Evolutionary conservation across 2,329 filamentous ascomycete genomes (phyloP).

Genomic region (Diaporthe ilicicola): DNA sequence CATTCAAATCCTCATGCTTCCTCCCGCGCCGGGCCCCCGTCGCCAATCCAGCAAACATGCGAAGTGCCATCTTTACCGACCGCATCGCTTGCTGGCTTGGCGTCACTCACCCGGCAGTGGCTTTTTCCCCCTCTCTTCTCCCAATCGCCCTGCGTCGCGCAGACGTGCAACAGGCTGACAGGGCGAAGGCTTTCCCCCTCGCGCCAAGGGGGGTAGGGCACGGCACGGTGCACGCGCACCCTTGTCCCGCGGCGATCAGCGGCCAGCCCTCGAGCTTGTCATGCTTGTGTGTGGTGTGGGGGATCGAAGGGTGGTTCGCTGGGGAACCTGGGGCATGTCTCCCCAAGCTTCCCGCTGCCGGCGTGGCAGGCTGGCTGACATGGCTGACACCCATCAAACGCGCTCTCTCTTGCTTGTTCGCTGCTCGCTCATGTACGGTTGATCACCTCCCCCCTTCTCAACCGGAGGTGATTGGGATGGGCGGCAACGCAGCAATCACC

Average conservation of each 20-base stretch:
- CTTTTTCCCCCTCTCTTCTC: too few relatives aligned
- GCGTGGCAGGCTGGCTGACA: not conserved
- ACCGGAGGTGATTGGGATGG: not conserved
- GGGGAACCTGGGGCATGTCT: conserved; percentile 9
- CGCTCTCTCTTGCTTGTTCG: not conserved
- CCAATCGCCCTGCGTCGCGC: not conserved
- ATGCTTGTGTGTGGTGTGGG: conserved; percentile 13
- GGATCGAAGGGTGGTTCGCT: conserved; percentile 1
- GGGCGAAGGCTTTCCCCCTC: not conserved
- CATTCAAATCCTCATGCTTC: not conserved
- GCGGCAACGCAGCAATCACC: not conserved
- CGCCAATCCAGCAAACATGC: not conserved
- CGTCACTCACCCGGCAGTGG: not conserved
- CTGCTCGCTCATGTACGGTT: not conserved
- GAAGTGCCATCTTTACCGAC: not conserved
- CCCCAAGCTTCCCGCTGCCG: conserved; percentile 11
- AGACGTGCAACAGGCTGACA: not conserved
- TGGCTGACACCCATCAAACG: conserved; percentile 18
- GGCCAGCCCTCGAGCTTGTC: not conserved
- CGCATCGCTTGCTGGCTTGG: not conserved
- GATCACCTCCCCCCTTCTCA: not conserved
- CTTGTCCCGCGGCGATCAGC: conserved; percentile 18
- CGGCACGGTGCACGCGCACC: conserved; percentile 15
- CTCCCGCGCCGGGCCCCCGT: not conserved
- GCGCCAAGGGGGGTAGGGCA: not conserved